Evolutionary conservation across 1,284 basidiomycete genomes (phyloP).

Genomic region (Marasmius tenuissimus): DNA sequence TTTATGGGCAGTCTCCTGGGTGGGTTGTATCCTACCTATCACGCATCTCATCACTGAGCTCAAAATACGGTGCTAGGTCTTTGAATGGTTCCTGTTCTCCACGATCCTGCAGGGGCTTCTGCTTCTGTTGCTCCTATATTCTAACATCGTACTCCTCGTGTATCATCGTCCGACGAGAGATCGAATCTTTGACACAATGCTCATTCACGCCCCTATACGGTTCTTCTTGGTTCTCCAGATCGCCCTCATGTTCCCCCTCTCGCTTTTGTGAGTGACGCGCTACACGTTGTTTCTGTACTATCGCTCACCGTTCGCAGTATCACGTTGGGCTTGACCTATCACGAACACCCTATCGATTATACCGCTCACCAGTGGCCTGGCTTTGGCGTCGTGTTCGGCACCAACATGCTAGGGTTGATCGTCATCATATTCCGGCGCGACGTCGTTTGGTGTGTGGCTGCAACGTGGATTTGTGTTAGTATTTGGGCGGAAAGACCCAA

Average conservation of each 20-base stretch:
- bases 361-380: slow-evolving; percentile 57
- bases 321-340: slow-evolving; percentile 49
- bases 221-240: slow-evolving; percentile 66
- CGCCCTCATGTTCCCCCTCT: slow-evolving; percentile 46
- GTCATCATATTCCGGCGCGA: slow-evolving; percentile 58
- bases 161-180: slow-evolving; percentile 59
- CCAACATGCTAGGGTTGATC: slow-evolving; percentile 58
- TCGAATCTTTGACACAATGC: slow-evolving; percentile 61
- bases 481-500: slow-evolving; percentile 64
- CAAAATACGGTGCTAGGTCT: slow-evolving; percentile 37
- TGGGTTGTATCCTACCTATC: slow-evolving; percentile 30
- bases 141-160: slow-evolving; percentile 64
- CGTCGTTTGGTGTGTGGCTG: slow-evolving; percentile 70
- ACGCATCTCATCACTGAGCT: neutral
- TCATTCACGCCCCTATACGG: slow-evolving; percentile 74
- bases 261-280: slow-evolving; percentile 43
- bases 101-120: slow-evolving; percentile 64
- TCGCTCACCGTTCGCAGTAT: slow-evolving; percentile 39
- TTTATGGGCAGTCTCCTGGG: slow-evolving; percentile 82
- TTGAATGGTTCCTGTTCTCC: slow-evolving; percentile 60
- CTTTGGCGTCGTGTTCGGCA: slow-evolving; percentile 57
- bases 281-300: slow-evolving; percentile 29
- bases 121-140: slow-evolving; percentile 60
- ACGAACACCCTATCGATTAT: slow-evolving; percentile 44
- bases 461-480: slow-evolving; percentile 67